Evolutionary conservation across 148 eudicot species (phyloP), one percentile per base, ranked within the genome.

Genomic region (Camellia sinensis): DNA sequence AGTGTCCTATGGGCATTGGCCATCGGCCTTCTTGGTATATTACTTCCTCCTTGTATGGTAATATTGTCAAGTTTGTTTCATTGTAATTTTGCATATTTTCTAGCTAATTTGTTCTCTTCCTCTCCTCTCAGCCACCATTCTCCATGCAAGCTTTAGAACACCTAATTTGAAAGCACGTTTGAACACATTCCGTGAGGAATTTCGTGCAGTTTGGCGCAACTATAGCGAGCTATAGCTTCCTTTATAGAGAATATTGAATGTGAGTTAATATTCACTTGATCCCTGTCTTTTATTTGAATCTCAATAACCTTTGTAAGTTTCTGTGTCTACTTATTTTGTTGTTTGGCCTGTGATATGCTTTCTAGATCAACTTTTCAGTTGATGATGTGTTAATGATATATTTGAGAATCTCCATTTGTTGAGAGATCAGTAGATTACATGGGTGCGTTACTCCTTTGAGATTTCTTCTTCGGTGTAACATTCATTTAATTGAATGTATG

Each of bases 131-230:
- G 98, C 90, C 76, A 95, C 92, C 77, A 65, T 95, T 21, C 85
- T 90, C 59, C 98, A 95, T 89, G 98, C 98, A 81, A 95, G 94
- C 88, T 90, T 93, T 69, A 89, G 98, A 82, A 95, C 97, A 74
- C 98, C 98, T 75, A 95, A 95, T 83, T 75, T 95, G 84, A 95
- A 95, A 89, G 98, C 98, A 52, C 98, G 98, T 74, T 80, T 95
- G 74, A 95, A 95, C 85, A 95, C 98, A 68, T 95, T 93, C 83
- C 97, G 98, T 19, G 98, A 95, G 80, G 98, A 95, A 87, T 95
- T 95, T 72, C 98, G 98, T 76, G 97, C 97, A 78, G 98, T 95
- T 82, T 95, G 98, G 98, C 92, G 98, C 79, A 95, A 93, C 84
- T 95, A 93, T 76, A 95, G 98, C 66, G 98, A 95, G 46, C 84